phyloP scores from a whole-genome alignment of 140 eudicot genomes.

The Flaveria floridana region DNA sequence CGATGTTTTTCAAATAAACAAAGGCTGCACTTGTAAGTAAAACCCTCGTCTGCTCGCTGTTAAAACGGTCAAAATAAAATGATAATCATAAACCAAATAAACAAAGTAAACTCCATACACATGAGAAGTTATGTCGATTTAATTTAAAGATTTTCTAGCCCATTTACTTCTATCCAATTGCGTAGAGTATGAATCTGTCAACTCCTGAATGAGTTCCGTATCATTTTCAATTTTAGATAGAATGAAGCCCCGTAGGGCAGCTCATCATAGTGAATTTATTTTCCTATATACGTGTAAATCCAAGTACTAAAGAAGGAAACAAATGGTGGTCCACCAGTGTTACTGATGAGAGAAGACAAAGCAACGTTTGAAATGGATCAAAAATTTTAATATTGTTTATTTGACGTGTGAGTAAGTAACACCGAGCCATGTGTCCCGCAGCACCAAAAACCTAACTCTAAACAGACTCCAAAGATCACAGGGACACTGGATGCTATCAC shows the following conservation, averaged over 20 bases:
- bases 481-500: slow-evolving; percentile 10
- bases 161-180: not conserved
- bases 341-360: slow-evolving; percentile 16
- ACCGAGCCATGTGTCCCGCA: slow-evolving; percentile 31
- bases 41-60: slow-evolving; percentile 88
- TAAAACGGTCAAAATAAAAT: not conserved
- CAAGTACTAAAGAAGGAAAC: not conserved
- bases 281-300: slow-evolving; percentile 25
- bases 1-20: slow-evolving; percentile 65
- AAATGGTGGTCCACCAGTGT: slow-evolving; percentile 14
- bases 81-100: not conserved
- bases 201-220: not conserved
- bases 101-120: not conserved
- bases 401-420: slow-evolving; percentile 12
- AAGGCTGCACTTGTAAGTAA: slow-evolving; percentile 89
- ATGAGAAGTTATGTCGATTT: not conserved
- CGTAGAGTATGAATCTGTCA: not conserved
- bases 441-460: slow-evolving; percentile 7
- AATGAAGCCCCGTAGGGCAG: too few relatives aligned
- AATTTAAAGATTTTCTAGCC: not conserved
- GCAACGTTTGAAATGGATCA: slow-evolving; percentile 22
- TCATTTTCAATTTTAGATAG: not conserved
- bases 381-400: not conserved
- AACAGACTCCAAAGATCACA: slow-evolving; percentile 8
- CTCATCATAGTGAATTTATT: slow-evolving; percentile 2